These are phyloP conservation scores for Chenopodium quinoa DNA, from an alignment of 148 eudicot species.

Conservation along the genomic window DNA sequence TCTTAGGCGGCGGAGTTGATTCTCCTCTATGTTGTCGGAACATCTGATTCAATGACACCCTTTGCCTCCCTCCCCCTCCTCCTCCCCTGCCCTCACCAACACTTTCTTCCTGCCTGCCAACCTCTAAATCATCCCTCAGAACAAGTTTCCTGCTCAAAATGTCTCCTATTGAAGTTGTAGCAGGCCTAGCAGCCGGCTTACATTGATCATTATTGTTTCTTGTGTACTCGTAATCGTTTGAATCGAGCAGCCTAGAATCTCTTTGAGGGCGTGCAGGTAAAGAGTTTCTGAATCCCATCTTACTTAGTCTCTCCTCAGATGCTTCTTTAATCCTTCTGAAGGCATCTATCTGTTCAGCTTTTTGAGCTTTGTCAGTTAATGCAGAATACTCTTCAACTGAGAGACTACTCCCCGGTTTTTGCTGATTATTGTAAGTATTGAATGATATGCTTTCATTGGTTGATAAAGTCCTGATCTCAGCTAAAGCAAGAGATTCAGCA, in stretches of 20 bases:
- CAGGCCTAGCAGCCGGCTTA: conserved; percentile 33
- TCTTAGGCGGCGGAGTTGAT: conserved; percentile 39
- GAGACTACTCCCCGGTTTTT: conserved; percentile 46
- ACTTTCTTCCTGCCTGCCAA: conserved; percentile 36
- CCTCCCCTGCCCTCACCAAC: conserved; percentile 5
- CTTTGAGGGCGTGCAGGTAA: conserved; percentile 34
- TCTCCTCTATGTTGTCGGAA: conserved; percentile 54
- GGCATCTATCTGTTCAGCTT: conserved; percentile 32
- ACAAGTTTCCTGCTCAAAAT: conserved; percentile 61
- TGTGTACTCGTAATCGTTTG: conserved; percentile 23
- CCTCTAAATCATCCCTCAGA: conserved; percentile 50
- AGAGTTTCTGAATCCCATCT: conserved; percentile 30
- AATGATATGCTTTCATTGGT: conserved; percentile 9
- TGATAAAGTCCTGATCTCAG: conserved; percentile 50
- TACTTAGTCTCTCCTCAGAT: background rate
- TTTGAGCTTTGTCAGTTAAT: conserved; percentile 49
- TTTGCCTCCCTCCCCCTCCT: conserved; percentile 33
- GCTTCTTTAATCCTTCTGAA: conserved; percentile 23
- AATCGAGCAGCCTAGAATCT: conserved; percentile 31
- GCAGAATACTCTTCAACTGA: conserved; percentile 67
- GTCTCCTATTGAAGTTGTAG: conserved; percentile 70
- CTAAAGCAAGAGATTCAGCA: conserved; percentile 75
- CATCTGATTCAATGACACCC: conserved; percentile 60
- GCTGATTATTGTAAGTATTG: conserved; percentile 1
- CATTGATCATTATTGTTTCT: conserved; percentile 20